Conservation (phyloP, 148 eudicot species). For the Bassia scoparia region DNA sequence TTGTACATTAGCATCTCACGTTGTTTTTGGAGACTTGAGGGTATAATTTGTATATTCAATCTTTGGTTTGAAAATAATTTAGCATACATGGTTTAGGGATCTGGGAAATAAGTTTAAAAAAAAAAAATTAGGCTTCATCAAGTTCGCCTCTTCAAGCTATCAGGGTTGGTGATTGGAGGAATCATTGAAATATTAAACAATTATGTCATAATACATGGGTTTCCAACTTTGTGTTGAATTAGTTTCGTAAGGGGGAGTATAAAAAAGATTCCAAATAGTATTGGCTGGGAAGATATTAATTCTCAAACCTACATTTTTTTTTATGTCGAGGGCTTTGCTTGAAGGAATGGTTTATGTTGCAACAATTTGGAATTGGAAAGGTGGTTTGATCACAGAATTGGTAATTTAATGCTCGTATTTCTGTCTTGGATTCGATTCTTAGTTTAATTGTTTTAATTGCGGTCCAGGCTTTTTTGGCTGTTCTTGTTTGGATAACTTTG, state of each 20-base stretch:
- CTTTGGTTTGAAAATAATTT: not conserved
- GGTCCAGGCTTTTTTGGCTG: not conserved
- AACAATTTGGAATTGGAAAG: not conserved
- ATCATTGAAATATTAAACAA: not conserved
- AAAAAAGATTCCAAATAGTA: no score
- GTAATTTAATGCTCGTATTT: not conserved
- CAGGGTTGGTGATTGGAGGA: not conserved
- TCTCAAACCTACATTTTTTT: not conserved
- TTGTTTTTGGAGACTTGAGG: not conserved
- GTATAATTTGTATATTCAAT: not conserved
- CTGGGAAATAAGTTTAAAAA: not conserved
- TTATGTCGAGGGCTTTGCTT: not conserved
- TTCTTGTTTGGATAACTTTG: not conserved
- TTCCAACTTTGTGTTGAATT: not conserved
- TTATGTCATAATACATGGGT: not conserved
- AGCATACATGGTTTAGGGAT: not conserved
- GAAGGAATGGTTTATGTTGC: not conserved
- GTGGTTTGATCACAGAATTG: not conserved
- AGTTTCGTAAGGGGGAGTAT: not conserved
- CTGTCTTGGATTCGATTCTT: not conserved
- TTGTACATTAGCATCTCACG: no score
- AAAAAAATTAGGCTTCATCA: not conserved
- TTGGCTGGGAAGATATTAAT: not conserved
- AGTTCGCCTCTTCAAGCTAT: not conserved
- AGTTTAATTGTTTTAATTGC: no score